Conservation (phyloP, 1,139 yeast genomes). For the Pneumocystis wakefieldiae region DNA sequence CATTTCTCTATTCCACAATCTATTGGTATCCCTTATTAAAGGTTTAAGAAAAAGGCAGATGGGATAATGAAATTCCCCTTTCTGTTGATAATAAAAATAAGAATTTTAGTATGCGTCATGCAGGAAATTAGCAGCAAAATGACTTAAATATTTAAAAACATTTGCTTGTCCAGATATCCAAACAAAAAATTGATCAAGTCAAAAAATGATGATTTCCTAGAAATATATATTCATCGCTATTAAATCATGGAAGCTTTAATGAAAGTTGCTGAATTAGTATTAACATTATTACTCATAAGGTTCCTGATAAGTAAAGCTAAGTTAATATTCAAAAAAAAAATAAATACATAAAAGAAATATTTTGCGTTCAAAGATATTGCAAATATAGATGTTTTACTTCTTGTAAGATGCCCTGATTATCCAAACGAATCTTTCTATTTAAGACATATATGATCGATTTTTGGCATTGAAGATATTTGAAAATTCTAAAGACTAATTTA, state of each 20-base stretch:
- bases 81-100: neutral
- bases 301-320: neutral
- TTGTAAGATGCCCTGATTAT: neutral
- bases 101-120: neutral
- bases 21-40: neutral
- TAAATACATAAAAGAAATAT: neutral
- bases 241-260: neutral
- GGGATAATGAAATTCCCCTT: neutral
- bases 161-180: neutral
- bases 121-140: neutral
- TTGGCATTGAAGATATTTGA: neutral
- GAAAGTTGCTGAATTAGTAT: neutral
- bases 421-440: neutral
- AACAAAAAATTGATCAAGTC: neutral
- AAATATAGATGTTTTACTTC: conserved; percentile 2
- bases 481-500: neutral
- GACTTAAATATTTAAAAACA: neutral
- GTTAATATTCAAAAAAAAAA: neutral
- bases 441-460: neutral
- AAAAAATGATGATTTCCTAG: neutral
- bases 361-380: neutral
- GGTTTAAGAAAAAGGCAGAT: neutral
- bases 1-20: neutral
- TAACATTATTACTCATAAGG: neutral
- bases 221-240: neutral